Base-by-base conservation (phyloP, 768 basidiomycete species). In the Cyathus striatus region DNA sequence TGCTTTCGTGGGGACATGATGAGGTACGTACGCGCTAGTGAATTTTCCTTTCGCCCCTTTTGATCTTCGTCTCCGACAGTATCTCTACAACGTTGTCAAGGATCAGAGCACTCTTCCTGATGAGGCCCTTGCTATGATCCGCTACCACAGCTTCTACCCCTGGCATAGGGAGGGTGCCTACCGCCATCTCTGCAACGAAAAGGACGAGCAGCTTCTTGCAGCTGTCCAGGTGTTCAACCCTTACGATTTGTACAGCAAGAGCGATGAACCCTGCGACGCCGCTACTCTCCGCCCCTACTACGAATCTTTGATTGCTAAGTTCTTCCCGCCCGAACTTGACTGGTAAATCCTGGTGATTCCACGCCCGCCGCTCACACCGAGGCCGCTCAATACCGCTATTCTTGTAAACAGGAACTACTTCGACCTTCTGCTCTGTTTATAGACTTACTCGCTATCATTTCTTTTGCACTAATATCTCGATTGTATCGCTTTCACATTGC, bases 61-160 rank as follows among this genome's bases (percentile, higher is more conserved):
- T 48, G 39, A 43, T 40, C 38, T 44, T 23, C 26, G 22, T 44
- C 43, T 26, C 50, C n/a, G n/a, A n/a, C n/a, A 90, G 87, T 93
- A 92, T 58, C 70, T 92, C 4, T 91, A 90, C 63, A 67, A 86
- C 49, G 82, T 94, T 49, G 66, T 90, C 47, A 90, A 90, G 62
- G 81, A 83, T 50, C 91, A 94, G 59, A 82, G 81, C 48, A 75
- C 73, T 3, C 80, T 94, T 0, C 91, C 91, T 3, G 74, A 75
- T 27, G 91, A 89, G 52, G 91, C 76, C 0, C 71, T 95, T 22
- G 83, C 86, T 6, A 95, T 95, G 91, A 90, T 95, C 56, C 81
- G 92, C 23, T 95, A 90, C 60, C 92, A 94, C 66, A 89, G 86
- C 54, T 95, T 94, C 73, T 95, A 94, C 66, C 91, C 92, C 21